These are phyloP conservation scores for Desmodesmus armatus DNA, from an alignment of 139 green algal genomes.

Conservation along the genomic window DNA sequence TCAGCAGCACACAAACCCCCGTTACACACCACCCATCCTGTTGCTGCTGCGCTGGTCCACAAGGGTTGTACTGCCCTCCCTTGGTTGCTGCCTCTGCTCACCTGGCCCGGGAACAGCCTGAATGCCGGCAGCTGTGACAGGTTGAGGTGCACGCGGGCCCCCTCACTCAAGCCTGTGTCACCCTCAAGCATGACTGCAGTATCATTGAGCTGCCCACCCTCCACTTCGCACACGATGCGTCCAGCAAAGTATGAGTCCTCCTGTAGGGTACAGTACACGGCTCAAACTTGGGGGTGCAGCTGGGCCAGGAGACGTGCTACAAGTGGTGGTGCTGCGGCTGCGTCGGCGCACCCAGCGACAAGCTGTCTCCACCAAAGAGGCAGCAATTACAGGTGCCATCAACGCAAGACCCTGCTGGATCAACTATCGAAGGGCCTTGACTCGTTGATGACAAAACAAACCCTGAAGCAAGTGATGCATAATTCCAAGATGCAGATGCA, in stretches of 20 bases:
- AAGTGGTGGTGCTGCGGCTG: background rate
- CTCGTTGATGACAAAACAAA: background rate
- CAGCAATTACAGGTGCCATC: background rate
- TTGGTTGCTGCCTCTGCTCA: background rate
- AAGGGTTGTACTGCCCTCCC: too few relatives aligned
- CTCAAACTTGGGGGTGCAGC: background rate
- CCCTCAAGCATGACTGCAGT: constrained; percentile 85
- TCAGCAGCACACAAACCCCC: too few relatives aligned
- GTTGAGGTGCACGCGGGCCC: constrained; percentile 78
- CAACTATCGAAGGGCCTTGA: background rate
- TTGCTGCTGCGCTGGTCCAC: constrained; percentile 12
- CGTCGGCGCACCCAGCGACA: too few relatives aligned
- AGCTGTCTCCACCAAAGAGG: too few relatives aligned
- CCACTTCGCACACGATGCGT: constrained; percentile 66
- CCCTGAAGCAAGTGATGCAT: too few relatives aligned
- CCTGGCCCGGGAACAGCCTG: constrained; percentile 56
- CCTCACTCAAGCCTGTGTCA: constrained; percentile 58
- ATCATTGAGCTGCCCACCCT: constrained; percentile 71
- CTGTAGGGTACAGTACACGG: constrained; percentile 55
- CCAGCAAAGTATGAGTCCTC: constrained; percentile 74
- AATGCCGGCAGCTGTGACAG: constrained; percentile 59
- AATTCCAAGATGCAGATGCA: too few relatives aligned
- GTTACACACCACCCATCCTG: background rate
- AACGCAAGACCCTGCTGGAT: background rate
- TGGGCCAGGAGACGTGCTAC: background rate